Base-by-base conservation (phyloP, 2,329 filamentous ascomycete species). In the Volutella citrinella region DNA sequence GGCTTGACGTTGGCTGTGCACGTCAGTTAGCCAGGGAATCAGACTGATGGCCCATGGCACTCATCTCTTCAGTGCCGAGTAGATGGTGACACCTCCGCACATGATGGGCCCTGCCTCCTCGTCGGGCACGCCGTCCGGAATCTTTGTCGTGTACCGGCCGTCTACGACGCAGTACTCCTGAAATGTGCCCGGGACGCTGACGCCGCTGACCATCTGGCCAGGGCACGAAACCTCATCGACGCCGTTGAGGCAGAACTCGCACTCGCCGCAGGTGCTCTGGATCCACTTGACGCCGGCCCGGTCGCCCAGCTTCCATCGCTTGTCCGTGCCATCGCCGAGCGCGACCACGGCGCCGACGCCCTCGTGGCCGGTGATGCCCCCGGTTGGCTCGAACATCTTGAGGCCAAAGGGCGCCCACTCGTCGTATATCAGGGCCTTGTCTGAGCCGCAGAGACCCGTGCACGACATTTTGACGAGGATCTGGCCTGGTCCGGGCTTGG, bases 221-320 rank as follows among this genome's bases (percentile, higher is more conserved):
- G 75, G 62, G 64, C 89, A 95, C 5, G 94, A 80, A 2, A 87
- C 83, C 63, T 95, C 88, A 51, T 94, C 84, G 11, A 76, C 63
- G 42, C 50, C 48, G 8, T 80, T 74, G 54, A 82, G 78, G 68
- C 89, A 95, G 72, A 86, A 94, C 48, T 80, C 74, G 65, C 89
- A 95, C 36, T 73, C 63, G 33, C 93, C 71, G 61, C 89, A 95
- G 10, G 82, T 82, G 38, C 86, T 85, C 58, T 94, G 90, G 52
- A 95, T 72, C 88, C 88, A 95, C 69, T 86, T 94, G 58, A 95
- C 76, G 55, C 89, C 89, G 36, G 80, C 89, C 45, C 87, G 71
- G 51, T 94, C 87, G 47, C 89, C 88, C 52, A 94, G 12, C 29
- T 46, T 73, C 59, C 87, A 71, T 35, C 90, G 66, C 43, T 88